A percentile compares a stretch with the other conserved stretches of the same genome.
These are phyloP conservation scores for Annulohypoxylon maeteangense DNA, from an alignment of 495 filamentous ascomycete genomes.

Conservation along the genomic window DNA sequence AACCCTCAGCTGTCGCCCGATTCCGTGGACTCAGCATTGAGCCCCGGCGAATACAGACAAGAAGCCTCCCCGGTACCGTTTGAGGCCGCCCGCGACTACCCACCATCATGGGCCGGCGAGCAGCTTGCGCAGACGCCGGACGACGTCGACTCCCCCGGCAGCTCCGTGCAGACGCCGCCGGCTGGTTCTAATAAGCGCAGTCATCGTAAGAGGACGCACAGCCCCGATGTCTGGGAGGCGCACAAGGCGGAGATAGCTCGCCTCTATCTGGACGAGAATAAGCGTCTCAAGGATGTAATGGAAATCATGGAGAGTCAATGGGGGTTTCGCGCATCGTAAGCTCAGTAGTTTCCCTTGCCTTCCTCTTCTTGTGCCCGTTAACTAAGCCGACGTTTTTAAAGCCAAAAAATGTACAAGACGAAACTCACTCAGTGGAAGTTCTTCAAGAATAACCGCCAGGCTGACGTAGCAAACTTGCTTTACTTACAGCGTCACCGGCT, in stretches of 20 bases:
- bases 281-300: constrained; percentile 71
- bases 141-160: constrained; percentile 20
- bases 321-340: constrained; percentile 50
- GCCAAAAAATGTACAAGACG: constrained; percentile 56
- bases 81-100: constrained; percentile 2
- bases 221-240: constrained; percentile 46
- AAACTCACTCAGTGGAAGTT: constrained; percentile 54
- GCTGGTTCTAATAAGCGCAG: constrained; percentile 25
- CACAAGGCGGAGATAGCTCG: constrained; percentile 46
- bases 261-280: constrained; percentile 47
- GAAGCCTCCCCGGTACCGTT: constrained; percentile 21
- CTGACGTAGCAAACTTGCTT: constrained; percentile 50
- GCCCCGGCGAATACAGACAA: constrained; percentile 22
- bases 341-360: constrained; percentile 17
- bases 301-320: constrained; percentile 93
- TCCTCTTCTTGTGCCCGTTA: constrained; percentile 20
- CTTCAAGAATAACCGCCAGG: constrained; percentile 53
- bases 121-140: constrained; percentile 22
- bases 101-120: constrained; percentile 14
- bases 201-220: constrained; percentile 44
- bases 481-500: constrained; percentile 50
- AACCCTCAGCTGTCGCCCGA: constrained; percentile 32
- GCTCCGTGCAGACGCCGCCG: constrained; percentile 24
- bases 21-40: constrained; percentile 25
- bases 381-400: constrained; percentile 37